Percentiles rank a stretch among this genome's conserved stretches.
These are phyloP conservation scores for Zygoascus ofunaensis DNA, from an alignment of 805 yeast genomes.

Conservation along the genomic window DNA sequence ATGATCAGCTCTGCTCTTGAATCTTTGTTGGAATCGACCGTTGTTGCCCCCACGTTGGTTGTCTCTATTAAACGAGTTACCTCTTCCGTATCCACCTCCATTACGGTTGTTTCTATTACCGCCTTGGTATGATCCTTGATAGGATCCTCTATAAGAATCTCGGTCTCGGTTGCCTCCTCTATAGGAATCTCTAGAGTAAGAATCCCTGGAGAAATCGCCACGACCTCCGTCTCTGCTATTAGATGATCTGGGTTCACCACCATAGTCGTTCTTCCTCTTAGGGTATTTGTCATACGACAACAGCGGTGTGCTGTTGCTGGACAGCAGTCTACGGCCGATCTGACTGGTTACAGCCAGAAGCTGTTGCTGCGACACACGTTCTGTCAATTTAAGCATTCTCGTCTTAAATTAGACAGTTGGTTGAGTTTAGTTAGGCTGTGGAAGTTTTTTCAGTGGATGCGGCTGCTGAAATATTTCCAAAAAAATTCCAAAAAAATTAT, in stretches of 20 bases:
- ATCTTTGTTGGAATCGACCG: conserved; percentile 2
- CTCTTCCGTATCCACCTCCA: conserved; percentile 3
- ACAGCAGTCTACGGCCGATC: no score
- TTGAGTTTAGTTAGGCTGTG: no score
- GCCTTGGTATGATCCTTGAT: background rate
- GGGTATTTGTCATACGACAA: background rate
- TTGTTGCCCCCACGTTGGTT: background rate
- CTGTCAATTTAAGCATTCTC: background rate
- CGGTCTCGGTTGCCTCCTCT: background rate
- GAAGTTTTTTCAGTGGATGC: background rate
- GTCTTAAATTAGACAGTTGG: no score
- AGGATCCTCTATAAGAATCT: background rate
- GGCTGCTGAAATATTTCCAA: no score
- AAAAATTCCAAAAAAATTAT: no score
- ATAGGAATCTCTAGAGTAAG: background rate
- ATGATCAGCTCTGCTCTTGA: background rate
- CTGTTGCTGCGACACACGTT: background rate
- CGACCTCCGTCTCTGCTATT: background rate
- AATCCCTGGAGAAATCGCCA: no score
- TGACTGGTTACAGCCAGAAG: no score
- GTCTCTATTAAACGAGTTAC: no score
- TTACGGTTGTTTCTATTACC: conserved; percentile 1
- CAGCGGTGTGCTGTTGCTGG: no score
- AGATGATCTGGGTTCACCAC: background rate
- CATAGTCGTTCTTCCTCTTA: background rate